Conservation (phyloP, 805 yeast species). For the Maudiozyma turicensis region DNA sequence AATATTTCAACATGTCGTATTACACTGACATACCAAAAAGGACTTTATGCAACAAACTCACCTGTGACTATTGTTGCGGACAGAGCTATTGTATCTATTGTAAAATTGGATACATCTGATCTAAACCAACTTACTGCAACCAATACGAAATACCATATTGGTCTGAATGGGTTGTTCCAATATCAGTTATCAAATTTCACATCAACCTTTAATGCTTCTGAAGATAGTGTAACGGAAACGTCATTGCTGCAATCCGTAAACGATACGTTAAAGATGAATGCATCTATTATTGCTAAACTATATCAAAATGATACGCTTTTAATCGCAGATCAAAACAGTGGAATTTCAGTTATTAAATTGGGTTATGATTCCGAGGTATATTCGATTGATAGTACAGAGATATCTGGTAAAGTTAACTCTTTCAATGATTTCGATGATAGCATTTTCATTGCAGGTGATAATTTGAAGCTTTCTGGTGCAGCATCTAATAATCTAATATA, state of each 20-base stretch:
- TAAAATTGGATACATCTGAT: conserved; percentile 34
- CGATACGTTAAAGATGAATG: conserved; percentile 19
- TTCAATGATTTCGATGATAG: conserved; percentile 22
- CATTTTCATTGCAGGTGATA: conserved; percentile 27
- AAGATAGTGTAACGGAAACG: conserved; percentile 38
- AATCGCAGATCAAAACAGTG: conserved; percentile 39
- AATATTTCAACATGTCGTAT: conserved; percentile 38
- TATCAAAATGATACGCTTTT: conserved; percentile 37
- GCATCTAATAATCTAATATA: conserved; percentile 10
- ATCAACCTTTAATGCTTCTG: conserved; percentile 19
- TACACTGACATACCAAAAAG: conserved; percentile 31
- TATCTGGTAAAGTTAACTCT: conserved; percentile 16
- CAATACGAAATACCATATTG: conserved; percentile 27
- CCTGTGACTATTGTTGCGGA: conserved; percentile 56
- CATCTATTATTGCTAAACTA: conserved; percentile 20
- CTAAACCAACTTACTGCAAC: conserved; percentile 5
- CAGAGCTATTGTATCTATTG: conserved; percentile 43
- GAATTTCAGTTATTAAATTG: conserved; percentile 30
- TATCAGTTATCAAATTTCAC: conserved; percentile 64
- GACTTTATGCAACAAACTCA: conserved; percentile 20
- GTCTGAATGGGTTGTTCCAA: conserved; percentile 74
- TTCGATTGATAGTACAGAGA: conserved; percentile 5
- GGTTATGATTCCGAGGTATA: conserved; percentile 14
- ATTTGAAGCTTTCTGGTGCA: conserved; percentile 8
- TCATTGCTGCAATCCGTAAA: conserved; percentile 35